phyloP scores from a whole-genome alignment of 225 moss, liverwort and hornwort species.

The Takakia lepidozioides region DNA sequence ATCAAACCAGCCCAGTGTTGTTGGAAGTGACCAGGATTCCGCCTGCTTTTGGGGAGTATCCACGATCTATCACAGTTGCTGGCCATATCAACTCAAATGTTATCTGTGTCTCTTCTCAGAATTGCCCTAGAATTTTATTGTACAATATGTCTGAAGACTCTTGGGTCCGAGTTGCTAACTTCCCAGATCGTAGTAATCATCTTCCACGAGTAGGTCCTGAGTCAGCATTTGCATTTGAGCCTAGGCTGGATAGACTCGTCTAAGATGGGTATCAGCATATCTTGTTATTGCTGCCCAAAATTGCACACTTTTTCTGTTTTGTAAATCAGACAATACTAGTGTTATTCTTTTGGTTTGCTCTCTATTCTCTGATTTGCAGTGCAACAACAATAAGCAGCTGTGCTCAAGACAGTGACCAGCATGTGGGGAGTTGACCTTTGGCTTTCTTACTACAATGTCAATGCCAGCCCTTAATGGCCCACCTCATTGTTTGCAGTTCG shows the following conservation, averaged over 20 bases:
- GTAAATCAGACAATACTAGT: too few relatives aligned
- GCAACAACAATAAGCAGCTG: too few relatives aligned
- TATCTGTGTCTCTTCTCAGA: constrained; percentile 31
- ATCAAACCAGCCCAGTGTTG: constrained; percentile 23
- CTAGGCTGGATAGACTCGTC: constrained; percentile 22
- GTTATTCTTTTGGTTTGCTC: too few relatives aligned
- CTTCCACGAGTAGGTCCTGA: constrained; percentile 24
- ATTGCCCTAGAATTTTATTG: constrained; percentile 28
- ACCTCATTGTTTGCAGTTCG: too few relatives aligned
- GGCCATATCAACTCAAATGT: constrained; percentile 35
- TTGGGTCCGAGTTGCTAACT: constrained; percentile 32
- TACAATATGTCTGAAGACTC: constrained; percentile 25
- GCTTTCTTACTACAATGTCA: too few relatives aligned
- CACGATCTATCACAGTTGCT: constrained; percentile 28
- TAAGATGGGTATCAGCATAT: too few relatives aligned
- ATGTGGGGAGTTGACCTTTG: too few relatives aligned
- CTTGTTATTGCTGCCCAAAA: too few relatives aligned
- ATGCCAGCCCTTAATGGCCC: too few relatives aligned
- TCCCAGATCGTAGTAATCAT: constrained; percentile 30
- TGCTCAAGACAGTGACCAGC: too few relatives aligned
- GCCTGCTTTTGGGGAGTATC: constrained; percentile 30
- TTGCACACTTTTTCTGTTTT: too few relatives aligned
- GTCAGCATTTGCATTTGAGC: constrained; percentile 34
- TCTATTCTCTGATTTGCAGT: too few relatives aligned
- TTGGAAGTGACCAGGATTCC: constrained; percentile 30